Percentiles rank a stretch among this genome's conserved stretches.
These are phyloP conservation scores for Colletotrichum kahawae DNA, from an alignment of 2,329 filamentous ascomycete genomes.

Conservation along the genomic window DNA sequence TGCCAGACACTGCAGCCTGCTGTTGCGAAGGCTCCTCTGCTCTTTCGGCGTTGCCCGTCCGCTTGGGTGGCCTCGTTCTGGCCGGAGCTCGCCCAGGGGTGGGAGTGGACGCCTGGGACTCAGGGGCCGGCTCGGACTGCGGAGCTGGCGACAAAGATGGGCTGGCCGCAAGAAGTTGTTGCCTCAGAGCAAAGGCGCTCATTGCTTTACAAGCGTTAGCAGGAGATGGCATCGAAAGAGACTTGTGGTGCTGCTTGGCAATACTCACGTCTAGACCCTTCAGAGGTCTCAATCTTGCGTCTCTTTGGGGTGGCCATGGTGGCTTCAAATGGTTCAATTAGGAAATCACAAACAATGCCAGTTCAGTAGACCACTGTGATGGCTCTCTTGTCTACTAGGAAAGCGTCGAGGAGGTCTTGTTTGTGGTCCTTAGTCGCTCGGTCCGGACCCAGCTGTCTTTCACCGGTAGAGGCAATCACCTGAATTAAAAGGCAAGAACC, in stretches of 20 bases:
- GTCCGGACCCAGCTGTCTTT: background rate
- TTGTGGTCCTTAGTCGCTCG: background rate
- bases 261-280: slow-evolving; percentile 36
- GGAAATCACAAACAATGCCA: background rate
- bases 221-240: background rate
- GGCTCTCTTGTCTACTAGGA: background rate
- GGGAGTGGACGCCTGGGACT: background rate
- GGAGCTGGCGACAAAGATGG: slow-evolving; percentile 12
- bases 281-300: slow-evolving; percentile 43
- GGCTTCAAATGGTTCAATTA: background rate
- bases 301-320: slow-evolving; percentile 40
- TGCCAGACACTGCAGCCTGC: background rate
- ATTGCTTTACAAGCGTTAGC: slow-evolving; percentile 32
- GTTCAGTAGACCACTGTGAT: background rate
- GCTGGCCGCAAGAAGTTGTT: slow-evolving; percentile 32
- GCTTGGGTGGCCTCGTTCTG: background rate
- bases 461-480: background rate
- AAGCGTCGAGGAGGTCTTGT: background rate
- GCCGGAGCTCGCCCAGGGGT: background rate
- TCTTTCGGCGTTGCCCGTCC: background rate
- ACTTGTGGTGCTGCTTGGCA: background rate
- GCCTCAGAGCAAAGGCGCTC: slow-evolving; percentile 51
- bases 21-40: background rate
- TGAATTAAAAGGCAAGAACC: background rate
- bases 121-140: background rate